Conservation (phyloP, 768 basidiomycete species). For the Boletus bicolor region DNA sequence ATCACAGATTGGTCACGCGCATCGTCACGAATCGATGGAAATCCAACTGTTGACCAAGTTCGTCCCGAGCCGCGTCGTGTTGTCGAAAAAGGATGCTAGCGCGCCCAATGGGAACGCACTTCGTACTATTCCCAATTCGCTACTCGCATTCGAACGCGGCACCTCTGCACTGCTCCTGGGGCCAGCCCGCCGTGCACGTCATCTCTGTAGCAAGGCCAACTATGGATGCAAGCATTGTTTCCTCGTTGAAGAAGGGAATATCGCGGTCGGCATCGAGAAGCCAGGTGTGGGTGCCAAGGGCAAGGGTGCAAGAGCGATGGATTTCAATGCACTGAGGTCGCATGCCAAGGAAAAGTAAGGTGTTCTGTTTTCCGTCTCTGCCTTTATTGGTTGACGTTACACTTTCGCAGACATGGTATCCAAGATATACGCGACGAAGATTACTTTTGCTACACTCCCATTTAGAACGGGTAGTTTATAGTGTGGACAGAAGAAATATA, state of each 20-base stretch:
- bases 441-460: conserved; percentile 32
- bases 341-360: conserved; percentile 62
- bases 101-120: no score
- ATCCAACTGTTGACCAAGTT: conserved; percentile 32
- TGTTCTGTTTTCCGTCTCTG: background rate
- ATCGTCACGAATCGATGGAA: conserved; percentile 56
- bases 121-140: background rate
- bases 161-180: conserved; percentile 17
- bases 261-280: background rate
- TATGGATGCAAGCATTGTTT: conserved; percentile 58
- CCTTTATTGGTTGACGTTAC: conserved; percentile 3
- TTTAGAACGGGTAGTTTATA: background rate
- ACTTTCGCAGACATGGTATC: conserved; percentile 46
- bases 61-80: fast-evolving
- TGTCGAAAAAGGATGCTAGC: background rate
- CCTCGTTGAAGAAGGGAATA: background rate
- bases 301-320: conserved; percentile 32
- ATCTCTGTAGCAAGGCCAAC: conserved; percentile 33
- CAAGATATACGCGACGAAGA: conserved; percentile 52
- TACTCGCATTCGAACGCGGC: conserved; percentile 26
- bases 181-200: conserved; percentile 19
- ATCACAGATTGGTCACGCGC: conserved; percentile 58
- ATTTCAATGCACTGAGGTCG: conserved; percentile 57
- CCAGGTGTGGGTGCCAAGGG: background rate
- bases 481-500: background rate